Conservation (phyloP, 192 early-diverging fungal species). For the Podila clonocystis region DNA sequence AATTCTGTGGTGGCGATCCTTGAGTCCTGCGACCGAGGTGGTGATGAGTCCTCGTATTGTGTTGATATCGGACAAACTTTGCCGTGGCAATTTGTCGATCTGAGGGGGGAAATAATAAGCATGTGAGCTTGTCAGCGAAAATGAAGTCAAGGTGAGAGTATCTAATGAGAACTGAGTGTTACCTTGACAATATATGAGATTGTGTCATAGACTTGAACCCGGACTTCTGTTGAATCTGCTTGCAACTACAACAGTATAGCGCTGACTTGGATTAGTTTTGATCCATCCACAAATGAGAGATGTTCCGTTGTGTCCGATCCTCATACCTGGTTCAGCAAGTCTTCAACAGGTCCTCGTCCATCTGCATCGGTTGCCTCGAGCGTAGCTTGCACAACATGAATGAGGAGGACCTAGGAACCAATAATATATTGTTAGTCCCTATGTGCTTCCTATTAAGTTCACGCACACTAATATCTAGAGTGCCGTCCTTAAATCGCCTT, state of each 20-base stretch:
- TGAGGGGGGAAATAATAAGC: not conserved
- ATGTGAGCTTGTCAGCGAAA: not conserved
- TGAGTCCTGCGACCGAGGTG: constrained; percentile 49
- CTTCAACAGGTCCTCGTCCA: constrained; percentile 34
- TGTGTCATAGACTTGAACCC: constrained; percentile 46
- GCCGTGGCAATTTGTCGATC: constrained; percentile 24
- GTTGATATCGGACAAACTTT: constrained; percentile 26
- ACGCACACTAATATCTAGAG: not conserved
- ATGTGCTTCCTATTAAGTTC: not conserved
- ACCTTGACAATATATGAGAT: constrained; percentile 45
- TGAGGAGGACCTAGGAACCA: constrained; percentile 21
- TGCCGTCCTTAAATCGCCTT: no score
- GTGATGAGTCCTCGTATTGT: constrained; percentile 45
- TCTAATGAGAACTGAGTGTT: not conserved
- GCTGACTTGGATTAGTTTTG: not conserved
- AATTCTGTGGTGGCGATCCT: constrained; percentile 60
- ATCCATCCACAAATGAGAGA: not conserved
- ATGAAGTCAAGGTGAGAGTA: not conserved
- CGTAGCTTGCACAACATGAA: constrained; percentile 30
- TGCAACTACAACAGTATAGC: constrained; percentile 20
- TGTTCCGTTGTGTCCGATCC: not conserved
- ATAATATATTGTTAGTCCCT: not conserved
- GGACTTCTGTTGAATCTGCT: constrained; percentile 49
- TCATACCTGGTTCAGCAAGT: constrained; percentile 46
- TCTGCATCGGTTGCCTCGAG: constrained; percentile 23